Percentiles rank a stretch among this genome's conserved stretches.
phyloP scores from a whole-genome alignment of 305 asterid species.

The Coffea humblotiana region DNA sequence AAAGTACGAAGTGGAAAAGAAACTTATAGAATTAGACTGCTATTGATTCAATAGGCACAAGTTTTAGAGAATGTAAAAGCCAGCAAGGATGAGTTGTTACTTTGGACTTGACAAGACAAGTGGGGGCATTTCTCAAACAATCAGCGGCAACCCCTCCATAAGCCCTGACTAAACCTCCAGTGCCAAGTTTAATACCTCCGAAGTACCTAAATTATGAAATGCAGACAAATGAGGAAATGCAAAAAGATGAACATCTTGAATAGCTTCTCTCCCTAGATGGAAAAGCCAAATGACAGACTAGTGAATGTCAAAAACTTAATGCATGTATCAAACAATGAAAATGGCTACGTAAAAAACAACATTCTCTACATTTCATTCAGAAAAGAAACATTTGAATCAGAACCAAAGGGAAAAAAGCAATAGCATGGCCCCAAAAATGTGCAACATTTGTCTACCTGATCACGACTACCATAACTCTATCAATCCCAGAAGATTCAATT shows the following conservation, averaged over 20 bases:
- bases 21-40: not conserved
- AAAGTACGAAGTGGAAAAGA: not conserved
- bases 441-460: conserved; percentile 50
- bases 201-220: conserved; percentile 48
- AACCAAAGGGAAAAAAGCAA: not conserved
- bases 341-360: not conserved
- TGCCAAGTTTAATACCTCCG: conserved; percentile 96
- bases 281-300: not conserved
- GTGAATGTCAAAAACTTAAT: not conserved
- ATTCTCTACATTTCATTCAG: not conserved
- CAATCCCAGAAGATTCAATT: conserved; percentile 76
- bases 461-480: conserved; percentile 89
- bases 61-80: not conserved
- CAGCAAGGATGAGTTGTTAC: conserved; percentile 33
- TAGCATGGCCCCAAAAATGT: too few species aligned
- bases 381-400: not conserved
- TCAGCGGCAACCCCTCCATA: conserved; percentile 93
- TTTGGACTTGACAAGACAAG: conserved; percentile 76
- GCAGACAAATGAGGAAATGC: not conserved
- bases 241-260: not conserved
- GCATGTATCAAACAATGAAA: not conserved
- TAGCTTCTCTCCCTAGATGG: not conserved
- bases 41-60: not conserved
- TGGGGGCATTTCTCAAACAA: conserved; percentile 77
- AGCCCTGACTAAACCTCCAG: conserved; percentile 96